Conservation (phyloP, 23 red algal species). For the Agarophyton chilense region DNA sequence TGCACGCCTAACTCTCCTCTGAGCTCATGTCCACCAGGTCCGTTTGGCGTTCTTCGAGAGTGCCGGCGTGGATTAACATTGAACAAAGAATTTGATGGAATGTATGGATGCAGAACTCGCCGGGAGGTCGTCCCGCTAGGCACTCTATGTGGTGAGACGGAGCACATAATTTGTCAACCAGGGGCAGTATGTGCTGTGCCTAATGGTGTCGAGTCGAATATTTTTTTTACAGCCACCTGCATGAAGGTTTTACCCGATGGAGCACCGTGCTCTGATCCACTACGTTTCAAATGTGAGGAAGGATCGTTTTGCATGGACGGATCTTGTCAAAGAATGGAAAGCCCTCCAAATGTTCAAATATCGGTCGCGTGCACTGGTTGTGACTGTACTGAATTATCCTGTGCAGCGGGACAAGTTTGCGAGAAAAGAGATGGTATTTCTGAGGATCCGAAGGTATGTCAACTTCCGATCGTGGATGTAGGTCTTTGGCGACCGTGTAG, state of each 20-base stretch:
- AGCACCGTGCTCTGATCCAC: not conserved
- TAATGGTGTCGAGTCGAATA: not conserved
- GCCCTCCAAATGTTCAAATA: not conserved
- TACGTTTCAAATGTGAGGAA: slow-evolving; percentile 15
- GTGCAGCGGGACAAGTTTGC: not conserved
- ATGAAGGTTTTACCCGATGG: slow-evolving; percentile 20
- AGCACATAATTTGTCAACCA: not conserved
- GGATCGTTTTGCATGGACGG: not conserved
- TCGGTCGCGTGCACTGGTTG: not conserved
- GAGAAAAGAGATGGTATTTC: not conserved
- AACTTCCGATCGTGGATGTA: not conserved
- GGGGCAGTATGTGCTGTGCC: not conserved
- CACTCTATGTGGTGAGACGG: not conserved
- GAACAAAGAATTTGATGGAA: not conserved
- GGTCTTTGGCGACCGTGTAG: not conserved
- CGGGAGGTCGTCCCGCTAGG: not conserved
- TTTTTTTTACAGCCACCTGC: not conserved
- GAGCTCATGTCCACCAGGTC: not conserved
- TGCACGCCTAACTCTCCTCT: slow-evolving; percentile 13
- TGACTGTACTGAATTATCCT: not conserved
- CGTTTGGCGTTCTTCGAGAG: not conserved
- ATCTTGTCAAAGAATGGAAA: not conserved
- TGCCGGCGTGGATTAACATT: not conserved
- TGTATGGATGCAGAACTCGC: not conserved
- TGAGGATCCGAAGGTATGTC: no score